Percentiles rank a stretch among this genome's conserved stretches.
phyloP scores from a whole-genome alignment of 2,329 filamentous ascomycete species.

The Fusarium sp. region DNA sequence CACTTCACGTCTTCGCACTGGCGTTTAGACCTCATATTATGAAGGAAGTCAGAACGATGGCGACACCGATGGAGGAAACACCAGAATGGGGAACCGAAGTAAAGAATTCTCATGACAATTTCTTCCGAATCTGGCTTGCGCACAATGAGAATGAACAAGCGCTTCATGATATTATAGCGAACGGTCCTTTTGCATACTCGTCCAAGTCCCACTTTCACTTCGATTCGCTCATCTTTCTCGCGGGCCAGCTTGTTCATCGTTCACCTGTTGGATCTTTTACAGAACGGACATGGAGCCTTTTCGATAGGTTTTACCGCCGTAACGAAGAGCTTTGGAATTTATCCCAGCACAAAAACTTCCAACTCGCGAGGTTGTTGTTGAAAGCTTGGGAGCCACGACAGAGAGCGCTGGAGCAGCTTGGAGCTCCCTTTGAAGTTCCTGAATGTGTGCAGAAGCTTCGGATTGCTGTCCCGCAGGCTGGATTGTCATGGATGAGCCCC shows the following conservation, averaged over 20 bases:
- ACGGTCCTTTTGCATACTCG: background rate
- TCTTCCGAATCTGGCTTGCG: slow-evolving; percentile 2
- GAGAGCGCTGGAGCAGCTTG: background rate
- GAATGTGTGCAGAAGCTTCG: background rate
- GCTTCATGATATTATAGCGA: background rate
- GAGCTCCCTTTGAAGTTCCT: background rate
- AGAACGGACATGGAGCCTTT: slow-evolving; percentile 1
- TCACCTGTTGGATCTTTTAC: background rate
- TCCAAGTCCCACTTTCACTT: background rate
- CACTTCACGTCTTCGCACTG: background rate
- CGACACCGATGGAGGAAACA: background rate
- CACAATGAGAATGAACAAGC: background rate
- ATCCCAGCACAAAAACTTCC: background rate
- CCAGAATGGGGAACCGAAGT: slow-evolving; percentile 15
- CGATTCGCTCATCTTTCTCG: slow-evolving; percentile 2
- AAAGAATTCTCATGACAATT: background rate
- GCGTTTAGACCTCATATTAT: background rate
- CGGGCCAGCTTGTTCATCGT: background rate
- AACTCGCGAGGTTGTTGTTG: background rate
- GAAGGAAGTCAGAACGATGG: background rate
- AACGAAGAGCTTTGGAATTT: slow-evolving; percentile 10
- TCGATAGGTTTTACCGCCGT: background rate
- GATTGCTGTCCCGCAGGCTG: background rate
- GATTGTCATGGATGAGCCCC: background rate
- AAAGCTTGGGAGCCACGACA: background rate